Percentiles rank a stretch among this genome's conserved stretches.
These are phyloP conservation scores for Dryadomyces quercivorus DNA, from an alignment of 2,329 filamentous ascomycete genomes.

Conservation along the genomic window DNA sequence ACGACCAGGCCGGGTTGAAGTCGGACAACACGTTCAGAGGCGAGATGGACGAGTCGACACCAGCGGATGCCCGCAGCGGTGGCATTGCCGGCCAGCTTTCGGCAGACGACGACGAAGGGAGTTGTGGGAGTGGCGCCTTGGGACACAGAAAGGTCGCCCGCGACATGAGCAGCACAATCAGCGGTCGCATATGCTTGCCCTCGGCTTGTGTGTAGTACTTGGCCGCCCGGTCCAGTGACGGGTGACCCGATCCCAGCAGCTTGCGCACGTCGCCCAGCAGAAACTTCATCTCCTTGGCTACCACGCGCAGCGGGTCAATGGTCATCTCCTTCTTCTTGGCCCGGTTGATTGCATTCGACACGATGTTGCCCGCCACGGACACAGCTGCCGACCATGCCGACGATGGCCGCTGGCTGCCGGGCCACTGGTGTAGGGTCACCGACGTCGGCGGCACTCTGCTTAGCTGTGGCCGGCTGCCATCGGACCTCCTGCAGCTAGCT, in stretches of 20 bases:
- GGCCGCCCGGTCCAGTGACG: conserved; percentile 83
- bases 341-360: conserved; percentile 53
- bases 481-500: neutral
- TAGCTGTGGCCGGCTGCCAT: neutral
- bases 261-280: conserved; percentile 87
- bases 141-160: conserved; percentile 75
- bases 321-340: conserved; percentile 54
- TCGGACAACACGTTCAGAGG: conserved; percentile 56
- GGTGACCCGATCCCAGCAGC: conserved; percentile 87
- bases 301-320: conserved; percentile 77
- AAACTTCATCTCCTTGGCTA: conserved; percentile 95
- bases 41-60: conserved; percentile 43
- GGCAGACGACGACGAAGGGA: neutral
- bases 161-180: conserved; percentile 94
- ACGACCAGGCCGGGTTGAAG: conserved; percentile 54
- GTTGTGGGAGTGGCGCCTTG: conserved; percentile 27
- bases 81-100: conserved; percentile 5
- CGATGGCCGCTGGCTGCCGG: conserved; percentile 13
- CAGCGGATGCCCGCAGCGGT: conserved; percentile 30
- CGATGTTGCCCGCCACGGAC: conserved; percentile 56
- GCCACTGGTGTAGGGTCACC: neutral
- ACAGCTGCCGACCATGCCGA: conserved; percentile 71
- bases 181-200: conserved; percentile 90
- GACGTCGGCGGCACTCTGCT: neutral
- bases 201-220: conserved; percentile 98